Evolutionary conservation across 169 alveolate genomes (phyloP), one percentile per base, ranked within the genome.

Genomic region (Babesia bovis): DNA sequence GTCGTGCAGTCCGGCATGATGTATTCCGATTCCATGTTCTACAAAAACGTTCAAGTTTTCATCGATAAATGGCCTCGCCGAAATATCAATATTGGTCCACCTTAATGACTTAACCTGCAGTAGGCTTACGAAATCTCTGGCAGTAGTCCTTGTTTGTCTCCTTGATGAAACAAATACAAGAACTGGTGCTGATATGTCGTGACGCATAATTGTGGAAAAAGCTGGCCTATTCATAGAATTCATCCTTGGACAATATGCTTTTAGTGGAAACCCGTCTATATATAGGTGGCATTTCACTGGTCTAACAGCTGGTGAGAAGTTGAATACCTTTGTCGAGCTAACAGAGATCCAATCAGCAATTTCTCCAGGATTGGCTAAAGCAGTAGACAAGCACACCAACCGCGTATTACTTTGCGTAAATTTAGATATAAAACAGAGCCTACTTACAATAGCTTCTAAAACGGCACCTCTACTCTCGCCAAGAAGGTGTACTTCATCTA

Each of bases 401-500:
- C 99, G 92, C 15, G 96, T 90, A 5, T 30, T 28, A 87, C 69
- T 82, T 71, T 93, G 94, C 57, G 95, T 79, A 57, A 91, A 83
- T 51, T 93, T 90, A n/a, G 96, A 85, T 79, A 97, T 95, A 82
- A 89, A 94, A 55, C 97, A 95, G 95, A 96, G 95, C 81, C 99
- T 95, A 23, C 98, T 93, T 21, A 97, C 98, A 44, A 98, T 94
- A 17, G 96, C 98, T 85, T 98, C 99, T 56, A 98, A 90, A 1
- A 97, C 99, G 19, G 99, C 97, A 7, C 99, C 99, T 90, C 98
- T 90, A 36, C 91, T 96, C 75, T 92, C 96, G 0, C 99, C 99
- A 28, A 98, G 93, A 58, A 98, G 86, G 89, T 97, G 99, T 47
- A 98, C 95, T 89, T 98, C 99, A 86, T 98, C 99, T 50, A 98